Percentiles rank a stretch among this genome's conserved stretches.
Evolutionary conservation across 345 rosid genomes (phyloP).

Genomic region (Excoecaria agallocha): DNA sequence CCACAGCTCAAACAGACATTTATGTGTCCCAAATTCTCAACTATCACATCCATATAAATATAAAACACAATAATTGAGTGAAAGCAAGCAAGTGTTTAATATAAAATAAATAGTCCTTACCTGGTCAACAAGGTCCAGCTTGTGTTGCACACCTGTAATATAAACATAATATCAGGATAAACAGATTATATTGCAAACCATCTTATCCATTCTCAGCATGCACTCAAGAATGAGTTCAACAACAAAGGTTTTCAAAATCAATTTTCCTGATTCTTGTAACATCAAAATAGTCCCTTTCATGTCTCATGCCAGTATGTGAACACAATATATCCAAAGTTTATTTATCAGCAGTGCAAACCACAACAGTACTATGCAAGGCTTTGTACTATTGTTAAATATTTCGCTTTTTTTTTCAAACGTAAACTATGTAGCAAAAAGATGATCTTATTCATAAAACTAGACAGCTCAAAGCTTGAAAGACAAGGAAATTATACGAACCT

Average conservation of each 20-base stretch:
- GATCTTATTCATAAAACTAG: not conserved
- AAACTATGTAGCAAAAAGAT: not conserved
- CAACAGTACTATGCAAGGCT: not conserved
- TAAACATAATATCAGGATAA: constrained; percentile 6
- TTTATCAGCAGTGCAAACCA: not conserved
- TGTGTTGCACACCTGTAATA: constrained; percentile 56
- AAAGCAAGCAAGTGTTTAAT: not conserved
- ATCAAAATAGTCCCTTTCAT: not conserved
- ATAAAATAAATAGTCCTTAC: constrained; percentile 19
- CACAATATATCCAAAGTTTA: not conserved
- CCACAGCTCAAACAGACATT: not conserved
- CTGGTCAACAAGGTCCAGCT: constrained; percentile 56
- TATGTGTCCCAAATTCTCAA: not conserved
- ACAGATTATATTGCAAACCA: not conserved
- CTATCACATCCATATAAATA: not conserved
- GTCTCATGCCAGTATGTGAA: not conserved
- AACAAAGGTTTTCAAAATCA: not conserved
- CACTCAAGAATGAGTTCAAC: not conserved
- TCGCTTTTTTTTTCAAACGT: too few relatives aligned
- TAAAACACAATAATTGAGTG: not conserved
- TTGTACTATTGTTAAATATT: not conserved
- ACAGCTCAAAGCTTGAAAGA: not conserved
- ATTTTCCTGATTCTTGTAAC: not conserved
- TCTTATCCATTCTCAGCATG: not conserved
- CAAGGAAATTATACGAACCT: constrained; percentile 27